A percentile compares a stretch with the other conserved stretches of the same genome.
phyloP scores from a whole-genome alignment of 495 filamentous ascomycete species.

The Astrocystis sublimbata region DNA sequence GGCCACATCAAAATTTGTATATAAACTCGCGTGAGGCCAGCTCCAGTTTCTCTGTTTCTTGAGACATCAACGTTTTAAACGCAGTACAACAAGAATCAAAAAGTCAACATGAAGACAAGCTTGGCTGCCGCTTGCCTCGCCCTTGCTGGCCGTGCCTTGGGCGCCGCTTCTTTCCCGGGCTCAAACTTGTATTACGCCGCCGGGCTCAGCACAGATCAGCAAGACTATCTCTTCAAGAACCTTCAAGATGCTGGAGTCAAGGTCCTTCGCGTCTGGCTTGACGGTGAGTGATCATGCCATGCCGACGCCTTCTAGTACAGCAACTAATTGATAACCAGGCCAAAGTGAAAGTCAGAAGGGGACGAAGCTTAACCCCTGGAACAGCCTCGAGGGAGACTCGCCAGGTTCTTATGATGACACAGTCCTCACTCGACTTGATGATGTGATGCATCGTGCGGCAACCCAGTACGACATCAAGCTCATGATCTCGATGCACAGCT shows the following conservation, averaged over 20 bases:
- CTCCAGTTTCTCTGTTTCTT: background rate
- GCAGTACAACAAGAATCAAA: background rate
- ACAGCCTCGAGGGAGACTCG: background rate
- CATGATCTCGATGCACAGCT: conserved; percentile 17
- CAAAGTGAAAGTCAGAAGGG: background rate
- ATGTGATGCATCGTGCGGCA: conserved; percentile 17
- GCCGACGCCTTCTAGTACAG: background rate
- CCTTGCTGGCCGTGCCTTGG: background rate
- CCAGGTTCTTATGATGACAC: conserved; percentile 8
- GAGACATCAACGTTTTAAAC: background rate
- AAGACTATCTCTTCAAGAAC: conserved; percentile 9
- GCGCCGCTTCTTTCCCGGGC: conserved; percentile 6
- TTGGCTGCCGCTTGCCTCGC: background rate
- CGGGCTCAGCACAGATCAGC: background rate
- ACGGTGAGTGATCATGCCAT: background rate
- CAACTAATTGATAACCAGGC: background rate
- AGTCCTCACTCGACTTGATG: conserved; percentile 11
- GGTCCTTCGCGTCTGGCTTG: conserved; percentile 22
- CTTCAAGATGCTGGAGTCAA: conserved; percentile 11
- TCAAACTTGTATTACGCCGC: conserved; percentile 9
- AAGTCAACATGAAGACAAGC: background rate
- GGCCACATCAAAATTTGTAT: background rate
- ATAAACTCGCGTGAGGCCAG: background rate
- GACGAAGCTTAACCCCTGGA: background rate
- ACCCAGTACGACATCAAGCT: conserved; percentile 16